Base-by-base conservation (phyloP, 1,284 basidiomycete genomes). In the Tilletia caries region DNA sequence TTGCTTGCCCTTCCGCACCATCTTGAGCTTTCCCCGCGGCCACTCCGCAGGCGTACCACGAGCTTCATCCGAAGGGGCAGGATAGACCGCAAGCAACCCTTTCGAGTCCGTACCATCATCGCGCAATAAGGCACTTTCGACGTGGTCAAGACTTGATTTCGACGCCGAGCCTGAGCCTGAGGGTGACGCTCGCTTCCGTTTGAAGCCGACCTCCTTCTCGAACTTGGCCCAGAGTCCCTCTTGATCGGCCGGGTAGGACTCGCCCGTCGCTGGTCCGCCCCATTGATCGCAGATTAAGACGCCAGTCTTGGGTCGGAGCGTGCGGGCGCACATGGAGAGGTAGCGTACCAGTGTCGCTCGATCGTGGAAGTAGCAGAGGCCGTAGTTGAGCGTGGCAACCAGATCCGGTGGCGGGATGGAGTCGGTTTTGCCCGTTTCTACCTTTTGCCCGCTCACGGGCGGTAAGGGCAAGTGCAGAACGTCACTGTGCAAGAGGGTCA, bases 241-340 rank as follows among this genome's bases (percentile, higher is more conserved):
- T 20, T 72, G 69, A n/a, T 69, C 52, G 15, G 43, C 65, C 50
- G 29, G 50, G 71, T 76, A 77, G 43, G 62, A 46, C 54, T 78
- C 76, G 20, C 72, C 75, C 6, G 71, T 73, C 1, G 74, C 71
- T 18, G 75, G 74, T 1, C 78, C 78, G 18, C 75, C 78, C 67
- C 79, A 79, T 69, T 75, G 77, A 64, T 79, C 78, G 25, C 73
- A 73, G n/a, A 79, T 70, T 18, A 79, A 72, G 1, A 77, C 75
- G 58, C 78, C 78, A 2, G 76, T 79, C 64, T 71, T 69, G 32
- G 73, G 68, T 2, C 77, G 71, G 43, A 79, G 67, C 13, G 71
- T 75, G 10, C 60, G 33, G 15, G 68, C 66, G 3, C 73, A 73
- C 46, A 72, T 50, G 5, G 37, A 43, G 27, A 79, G 66, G 65